Evolutionary conservation across 345 rosid species (phyloP).

Genomic region (Bruguiera gymnorhiza): DNA sequence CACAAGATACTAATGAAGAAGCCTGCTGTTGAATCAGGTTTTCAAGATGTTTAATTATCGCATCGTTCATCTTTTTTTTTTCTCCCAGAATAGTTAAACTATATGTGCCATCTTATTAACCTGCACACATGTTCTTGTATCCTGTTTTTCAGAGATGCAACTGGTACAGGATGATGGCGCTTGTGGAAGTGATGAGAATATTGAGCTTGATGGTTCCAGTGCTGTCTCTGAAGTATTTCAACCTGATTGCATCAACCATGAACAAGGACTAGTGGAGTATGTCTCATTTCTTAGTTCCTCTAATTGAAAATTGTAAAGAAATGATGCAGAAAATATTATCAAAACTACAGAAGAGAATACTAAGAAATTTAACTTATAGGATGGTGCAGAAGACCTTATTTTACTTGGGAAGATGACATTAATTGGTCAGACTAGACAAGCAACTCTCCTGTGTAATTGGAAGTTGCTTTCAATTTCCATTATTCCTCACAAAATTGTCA

Average conservation of each 20-base stretch:
- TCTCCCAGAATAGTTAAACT: background rate
- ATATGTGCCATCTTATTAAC: background rate
- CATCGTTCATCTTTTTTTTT: background rate
- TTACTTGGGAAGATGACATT: too few relatives aligned
- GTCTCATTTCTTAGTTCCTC: conserved; percentile 28
- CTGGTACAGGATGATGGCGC: conserved; percentile 20
- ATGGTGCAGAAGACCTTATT: too few relatives aligned
- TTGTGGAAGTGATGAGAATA: conserved; percentile 19
- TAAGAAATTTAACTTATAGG: too few relatives aligned
- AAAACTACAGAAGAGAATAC: too few relatives aligned
- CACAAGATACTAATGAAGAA: conserved; percentile 43
- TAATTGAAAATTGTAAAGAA: background rate
- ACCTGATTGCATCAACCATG: conserved; percentile 30
- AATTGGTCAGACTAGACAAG: too few relatives aligned
- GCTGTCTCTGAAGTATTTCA: conserved; percentile 36
- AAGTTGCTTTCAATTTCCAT: too few relatives aligned
- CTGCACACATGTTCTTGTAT: conserved; percentile 1
- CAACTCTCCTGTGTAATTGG: too few relatives aligned
- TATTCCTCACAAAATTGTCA: too few relatives aligned
- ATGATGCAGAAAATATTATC: background rate
- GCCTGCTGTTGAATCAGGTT: conserved; percentile 34
- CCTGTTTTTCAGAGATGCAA: conserved; percentile 33
- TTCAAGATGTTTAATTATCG: background rate
- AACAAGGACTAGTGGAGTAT: conserved; percentile 37
- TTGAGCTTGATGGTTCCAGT: conserved; percentile 34